These are phyloP conservation scores for Aspergillus avenaceus DNA, from an alignment of 495 filamentous ascomycete species.

Conservation along the genomic window DNA sequence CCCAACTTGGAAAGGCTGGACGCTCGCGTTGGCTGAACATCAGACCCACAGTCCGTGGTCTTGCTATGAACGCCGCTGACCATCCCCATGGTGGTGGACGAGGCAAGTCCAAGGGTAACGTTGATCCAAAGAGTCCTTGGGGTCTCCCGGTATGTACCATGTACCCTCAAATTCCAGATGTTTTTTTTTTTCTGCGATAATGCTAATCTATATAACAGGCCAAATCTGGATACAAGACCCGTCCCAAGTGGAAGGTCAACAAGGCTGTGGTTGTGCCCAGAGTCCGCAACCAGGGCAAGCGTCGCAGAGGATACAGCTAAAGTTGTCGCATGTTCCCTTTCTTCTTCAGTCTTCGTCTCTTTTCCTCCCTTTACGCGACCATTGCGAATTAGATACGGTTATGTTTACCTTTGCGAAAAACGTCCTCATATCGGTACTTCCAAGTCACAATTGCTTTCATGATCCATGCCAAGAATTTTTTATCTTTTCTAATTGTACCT, in stretches of 20 bases:
- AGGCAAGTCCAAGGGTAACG: conserved; percentile 98
- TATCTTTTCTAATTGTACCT: conserved; percentile 6
- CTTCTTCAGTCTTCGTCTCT: conserved; percentile 9
- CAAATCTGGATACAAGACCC: conserved; percentile 96
- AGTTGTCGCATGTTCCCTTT: neutral
- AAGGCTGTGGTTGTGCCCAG: conserved; percentile 74
- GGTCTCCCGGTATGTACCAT: conserved; percentile 75
- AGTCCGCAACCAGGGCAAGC: conserved; percentile 73
- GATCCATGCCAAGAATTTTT: neutral
- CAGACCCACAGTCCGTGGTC: conserved; percentile 87
- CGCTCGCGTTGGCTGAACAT: conserved; percentile 89
- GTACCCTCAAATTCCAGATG: conserved; percentile 1
- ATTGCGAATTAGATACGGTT: too few relatives aligned
- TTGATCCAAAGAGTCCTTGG: conserved; percentile 91
- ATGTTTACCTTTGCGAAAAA: conserved; percentile 12
- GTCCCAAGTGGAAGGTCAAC: conserved; percentile 72
- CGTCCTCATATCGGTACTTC: neutral
- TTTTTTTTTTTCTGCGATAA: neutral
- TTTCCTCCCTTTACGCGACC: conserved; percentile 9
- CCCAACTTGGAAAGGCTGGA: conserved; percentile 91
- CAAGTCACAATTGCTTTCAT: neutral
- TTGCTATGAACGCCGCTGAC: conserved; percentile 96
- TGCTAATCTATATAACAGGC: conserved; percentile 49
- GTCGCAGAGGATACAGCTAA: conserved; percentile 46
- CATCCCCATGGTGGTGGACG: conserved; percentile 98